phyloP scores from a whole-genome alignment of 1,284 basidiomycete species.

The Trametes polyzona region DNA sequence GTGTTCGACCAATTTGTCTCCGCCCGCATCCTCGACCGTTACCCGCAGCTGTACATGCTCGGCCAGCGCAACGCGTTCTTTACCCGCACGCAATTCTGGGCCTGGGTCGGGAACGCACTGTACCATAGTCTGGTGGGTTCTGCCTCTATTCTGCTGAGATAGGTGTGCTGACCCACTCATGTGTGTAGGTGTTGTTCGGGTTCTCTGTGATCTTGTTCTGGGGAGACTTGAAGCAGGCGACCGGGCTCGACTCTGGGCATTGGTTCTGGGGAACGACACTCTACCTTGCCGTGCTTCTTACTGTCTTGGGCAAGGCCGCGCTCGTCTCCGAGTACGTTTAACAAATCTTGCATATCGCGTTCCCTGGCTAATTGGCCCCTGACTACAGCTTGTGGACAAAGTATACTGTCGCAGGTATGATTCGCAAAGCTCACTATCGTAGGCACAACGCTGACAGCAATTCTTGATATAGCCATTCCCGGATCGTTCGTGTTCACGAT shows the following conservation, averaged over 20 bases:
- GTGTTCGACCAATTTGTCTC: conserved; percentile 98
- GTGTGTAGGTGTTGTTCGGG: conserved; percentile 74
- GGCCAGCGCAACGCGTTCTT: conserved; percentile 95
- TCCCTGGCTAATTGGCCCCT: conserved; percentile 14
- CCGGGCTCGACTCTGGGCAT: conserved; percentile 86
- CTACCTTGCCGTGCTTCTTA: conserved; percentile 91
- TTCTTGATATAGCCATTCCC: conserved; percentile 73
- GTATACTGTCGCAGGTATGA: conserved; percentile 89
- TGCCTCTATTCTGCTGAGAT: neutral
- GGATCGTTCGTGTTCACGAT: conserved; percentile 97
- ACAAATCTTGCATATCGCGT: neutral
- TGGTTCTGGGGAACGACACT: conserved; percentile 99
- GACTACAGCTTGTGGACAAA: conserved; percentile 92
- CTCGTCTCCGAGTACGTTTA: conserved; percentile 90
- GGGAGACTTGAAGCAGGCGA: conserved; percentile 82
- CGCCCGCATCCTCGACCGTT: conserved; percentile 94
- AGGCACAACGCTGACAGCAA: conserved; percentile 15
- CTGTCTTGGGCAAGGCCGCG: conserved; percentile 96
- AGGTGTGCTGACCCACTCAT: neutral
- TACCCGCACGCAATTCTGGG: conserved; percentile 90
- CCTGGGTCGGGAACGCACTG: conserved; percentile 94
- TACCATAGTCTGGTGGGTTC: conserved; percentile 87
- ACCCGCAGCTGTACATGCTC: conserved; percentile 94
- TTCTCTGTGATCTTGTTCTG: conserved; percentile 93
- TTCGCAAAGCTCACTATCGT: neutral